Conservation (phyloP, 163 green algal genomes). For the Smithsoniella earleae region DNA sequence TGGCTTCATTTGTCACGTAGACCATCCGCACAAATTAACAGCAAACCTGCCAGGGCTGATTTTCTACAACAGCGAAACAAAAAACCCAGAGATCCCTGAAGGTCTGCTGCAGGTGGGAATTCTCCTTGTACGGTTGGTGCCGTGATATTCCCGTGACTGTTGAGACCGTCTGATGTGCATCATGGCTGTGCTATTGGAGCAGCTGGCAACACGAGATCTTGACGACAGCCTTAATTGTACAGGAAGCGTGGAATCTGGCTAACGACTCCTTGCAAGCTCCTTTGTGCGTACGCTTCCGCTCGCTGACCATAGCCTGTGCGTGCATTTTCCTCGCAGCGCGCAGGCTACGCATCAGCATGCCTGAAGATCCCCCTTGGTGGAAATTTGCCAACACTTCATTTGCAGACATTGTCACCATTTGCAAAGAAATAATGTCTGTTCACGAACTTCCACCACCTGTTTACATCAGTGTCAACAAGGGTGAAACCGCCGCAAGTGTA, state of each 20-base stretch:
- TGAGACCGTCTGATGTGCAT: no score
- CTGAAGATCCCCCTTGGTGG: constrained; percentile 77
- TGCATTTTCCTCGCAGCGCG: constrained; percentile 79
- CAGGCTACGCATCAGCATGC: constrained; percentile 44
- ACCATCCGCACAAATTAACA: constrained; percentile 86
- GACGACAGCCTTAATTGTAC: constrained; percentile 31
- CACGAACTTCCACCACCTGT: constrained; percentile 9
- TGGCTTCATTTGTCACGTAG: constrained; percentile 84
- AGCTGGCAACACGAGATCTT: no score
- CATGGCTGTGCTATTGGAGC: no score
- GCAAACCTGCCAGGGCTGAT: constrained; percentile 46
- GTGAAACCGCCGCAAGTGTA: constrained; percentile 3
- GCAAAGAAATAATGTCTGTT: constrained; percentile 4
- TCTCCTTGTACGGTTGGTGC: neutral
- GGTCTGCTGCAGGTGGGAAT: constrained; percentile 40
- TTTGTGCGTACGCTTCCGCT: constrained; percentile 79
- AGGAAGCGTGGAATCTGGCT: constrained; percentile 74
- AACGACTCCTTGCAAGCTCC: constrained; percentile 89
- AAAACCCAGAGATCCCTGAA: constrained; percentile 43
- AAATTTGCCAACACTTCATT: constrained; percentile 36
- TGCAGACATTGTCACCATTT: constrained; percentile 9
- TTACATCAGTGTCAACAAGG: constrained; percentile 31
- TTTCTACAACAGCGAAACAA: constrained; percentile 46
- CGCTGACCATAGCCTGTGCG: constrained; percentile 72
- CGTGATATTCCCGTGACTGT: no score